A percentile compares a stretch with the other conserved stretches of the same genome.
phyloP scores from a whole-genome alignment of 1,284 basidiomycete genomes.

The Leccinum griseonigrum region DNA sequence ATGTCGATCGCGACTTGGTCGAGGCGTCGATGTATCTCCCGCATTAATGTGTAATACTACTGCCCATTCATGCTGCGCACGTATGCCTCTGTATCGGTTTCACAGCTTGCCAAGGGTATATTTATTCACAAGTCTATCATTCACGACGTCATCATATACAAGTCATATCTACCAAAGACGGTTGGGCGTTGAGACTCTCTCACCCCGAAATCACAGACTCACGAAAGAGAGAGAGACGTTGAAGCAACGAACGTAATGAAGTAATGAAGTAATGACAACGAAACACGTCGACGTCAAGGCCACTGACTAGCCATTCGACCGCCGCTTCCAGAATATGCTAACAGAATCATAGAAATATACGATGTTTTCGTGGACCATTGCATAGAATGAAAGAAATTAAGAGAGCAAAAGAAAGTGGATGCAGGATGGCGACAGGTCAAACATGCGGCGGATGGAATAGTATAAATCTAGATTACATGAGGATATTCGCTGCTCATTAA shows the following conservation, averaged over 20 bases:
- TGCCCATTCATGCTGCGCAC: neutral
- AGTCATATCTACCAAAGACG: neutral
- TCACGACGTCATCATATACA: neutral
- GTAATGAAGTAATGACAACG: slow-evolving; percentile 3
- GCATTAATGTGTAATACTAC: neutral
- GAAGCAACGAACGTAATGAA: slow-evolving; percentile 11
- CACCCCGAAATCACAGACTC: neutral
- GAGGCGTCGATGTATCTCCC: neutral
- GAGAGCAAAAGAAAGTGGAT: slow-evolving; percentile 16
- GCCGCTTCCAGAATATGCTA: slow-evolving; percentile 11
- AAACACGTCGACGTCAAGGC: slow-evolving; percentile 2
- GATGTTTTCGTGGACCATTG: slow-evolving; percentile 21
- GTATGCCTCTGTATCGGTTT: neutral
- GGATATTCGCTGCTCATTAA: slow-evolving; percentile 34
- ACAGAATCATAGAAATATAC: slow-evolving; percentile 11
- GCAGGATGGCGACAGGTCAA: slow-evolving; percentile 18
- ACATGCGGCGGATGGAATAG: slow-evolving; percentile 19
- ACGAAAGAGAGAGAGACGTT: neutral
- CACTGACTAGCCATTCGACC: neutral
- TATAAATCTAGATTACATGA: slow-evolving; percentile 37
- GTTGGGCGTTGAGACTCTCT: neutral
- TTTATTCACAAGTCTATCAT: slow-evolving; percentile 6
- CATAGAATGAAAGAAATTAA: slow-evolving; percentile 11
- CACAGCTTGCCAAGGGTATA: neutral
- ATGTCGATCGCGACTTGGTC: neutral